phyloP scores from a whole-genome alignment of 2,329 filamentous ascomycete genomes.

The Aurifilum marmelostoma region DNA sequence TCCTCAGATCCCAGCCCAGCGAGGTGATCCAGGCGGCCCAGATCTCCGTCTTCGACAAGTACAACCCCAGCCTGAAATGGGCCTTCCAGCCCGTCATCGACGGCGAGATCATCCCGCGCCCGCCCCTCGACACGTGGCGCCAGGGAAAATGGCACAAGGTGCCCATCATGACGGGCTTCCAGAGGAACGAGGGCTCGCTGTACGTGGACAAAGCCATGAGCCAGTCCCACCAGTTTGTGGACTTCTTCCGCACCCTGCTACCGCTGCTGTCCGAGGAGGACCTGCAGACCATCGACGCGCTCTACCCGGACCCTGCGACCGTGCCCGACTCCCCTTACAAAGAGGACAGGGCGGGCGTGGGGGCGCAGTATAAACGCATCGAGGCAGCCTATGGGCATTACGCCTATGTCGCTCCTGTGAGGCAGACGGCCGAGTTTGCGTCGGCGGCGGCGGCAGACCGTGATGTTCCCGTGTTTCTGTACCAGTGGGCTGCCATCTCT shows the following conservation, averaged over 20 bases:
- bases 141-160: slow-evolving; percentile 37
- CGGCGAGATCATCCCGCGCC: slow-evolving; percentile 35
- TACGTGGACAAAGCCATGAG: slow-evolving; percentile 45
- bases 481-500: slow-evolving; percentile 56
- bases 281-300: slow-evolving; percentile 39
- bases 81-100: slow-evolving; percentile 60
- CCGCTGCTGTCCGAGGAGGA: slow-evolving; percentile 43
- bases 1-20: slow-evolving; percentile 44
- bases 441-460: slow-evolving; percentile 33
- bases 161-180: slow-evolving; percentile 48
- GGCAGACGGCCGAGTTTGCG: slow-evolving; percentile 51
- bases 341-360: slow-evolving; percentile 46
- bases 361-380: slow-evolving; percentile 56
- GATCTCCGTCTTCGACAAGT: slow-evolving; percentile 39
- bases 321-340: slow-evolving; percentile 41
- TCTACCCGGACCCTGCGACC: slow-evolving; percentile 46
- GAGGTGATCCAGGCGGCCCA: slow-evolving; percentile 39
- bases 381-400: slow-evolving; percentile 59
- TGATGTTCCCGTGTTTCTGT: slow-evolving; percentile 49
- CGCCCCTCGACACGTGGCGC: slow-evolving; percentile 35
- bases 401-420: slow-evolving; percentile 55
- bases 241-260: slow-evolving; percentile 45
- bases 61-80: slow-evolving; percentile 43
- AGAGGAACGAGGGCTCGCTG: slow-evolving; percentile 47
- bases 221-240: slow-evolving; percentile 39